Conservation (phyloP, 2,329 filamentous ascomycete species). For the Eutypella sp. region DNA sequence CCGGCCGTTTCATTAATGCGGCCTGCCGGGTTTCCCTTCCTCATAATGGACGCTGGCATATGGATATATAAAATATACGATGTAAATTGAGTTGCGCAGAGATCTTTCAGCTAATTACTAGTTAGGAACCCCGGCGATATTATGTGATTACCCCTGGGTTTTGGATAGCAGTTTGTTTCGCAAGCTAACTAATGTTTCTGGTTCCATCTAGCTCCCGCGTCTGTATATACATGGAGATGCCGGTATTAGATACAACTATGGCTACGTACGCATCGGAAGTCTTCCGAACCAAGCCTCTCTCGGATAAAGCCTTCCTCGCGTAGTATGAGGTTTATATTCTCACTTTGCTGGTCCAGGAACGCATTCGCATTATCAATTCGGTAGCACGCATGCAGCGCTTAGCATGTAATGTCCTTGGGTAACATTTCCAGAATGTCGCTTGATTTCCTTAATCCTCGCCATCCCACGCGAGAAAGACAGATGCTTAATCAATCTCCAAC, state of each 20-base stretch:
- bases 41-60: not conserved
- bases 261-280: not conserved
- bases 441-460: not conserved
- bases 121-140: too few relatives aligned
- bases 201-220: too few relatives aligned
- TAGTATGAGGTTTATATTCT: not conserved
- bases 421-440: slow-evolving; percentile 1
- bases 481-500: not conserved
- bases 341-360: not conserved
- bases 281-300: not conserved
- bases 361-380: not conserved
- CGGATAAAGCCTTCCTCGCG: not conserved
- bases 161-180: too few relatives aligned
- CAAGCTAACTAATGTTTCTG: too few relatives aligned
- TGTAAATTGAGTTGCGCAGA: too few relatives aligned
- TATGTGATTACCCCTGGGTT: too few relatives aligned
- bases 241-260: too few relatives aligned
- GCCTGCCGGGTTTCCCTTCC: not conserved
- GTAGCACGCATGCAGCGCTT: not conserved
- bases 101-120: too few relatives aligned
- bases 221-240: too few relatives aligned
- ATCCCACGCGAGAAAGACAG: not conserved
- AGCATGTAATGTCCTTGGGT: not conserved
- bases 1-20: slow-evolving; percentile 1
- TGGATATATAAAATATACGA: too few relatives aligned